Evolutionary conservation across 768 basidiomycete species (phyloP).

Genomic region (Termitomyces eurrhizus): DNA sequence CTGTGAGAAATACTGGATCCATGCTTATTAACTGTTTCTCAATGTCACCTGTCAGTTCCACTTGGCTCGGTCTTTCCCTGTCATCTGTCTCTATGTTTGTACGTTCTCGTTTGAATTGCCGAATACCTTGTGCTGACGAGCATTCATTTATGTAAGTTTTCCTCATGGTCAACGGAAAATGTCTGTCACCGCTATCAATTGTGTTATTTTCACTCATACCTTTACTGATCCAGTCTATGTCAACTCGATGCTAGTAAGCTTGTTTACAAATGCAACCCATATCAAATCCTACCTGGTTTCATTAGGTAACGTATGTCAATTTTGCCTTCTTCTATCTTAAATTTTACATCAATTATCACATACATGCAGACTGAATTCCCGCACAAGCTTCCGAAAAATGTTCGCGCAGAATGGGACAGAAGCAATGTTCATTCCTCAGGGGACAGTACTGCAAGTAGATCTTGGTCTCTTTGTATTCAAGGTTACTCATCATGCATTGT

Average conservation of each 20-base stretch:
- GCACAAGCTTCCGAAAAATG: background rate
- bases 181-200: too few relatives aligned
- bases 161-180: too few relatives aligned
- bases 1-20: background rate
- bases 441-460: background rate
- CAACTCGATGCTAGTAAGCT: too few relatives aligned
- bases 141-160: too few relatives aligned
- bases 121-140: background rate
- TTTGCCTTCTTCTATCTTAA: too few relatives aligned
- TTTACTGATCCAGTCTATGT: too few relatives aligned
- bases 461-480: background rate
- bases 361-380: too few relatives aligned
- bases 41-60: background rate
- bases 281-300: too few relatives aligned
- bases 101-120: background rate
- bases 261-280: too few relatives aligned
- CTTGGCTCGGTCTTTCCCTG: background rate
- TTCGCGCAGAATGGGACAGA: background rate
- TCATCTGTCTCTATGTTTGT: background rate
- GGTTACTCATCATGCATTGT: background rate
- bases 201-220: too few relatives aligned
- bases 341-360: too few relatives aligned
- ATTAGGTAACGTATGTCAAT: too few relatives aligned
- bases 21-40: background rate
- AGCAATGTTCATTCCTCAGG: background rate